Conservation (phyloP, 2,329 filamentous ascomycete species). For the Dichotomopilus funicola region DNA sequence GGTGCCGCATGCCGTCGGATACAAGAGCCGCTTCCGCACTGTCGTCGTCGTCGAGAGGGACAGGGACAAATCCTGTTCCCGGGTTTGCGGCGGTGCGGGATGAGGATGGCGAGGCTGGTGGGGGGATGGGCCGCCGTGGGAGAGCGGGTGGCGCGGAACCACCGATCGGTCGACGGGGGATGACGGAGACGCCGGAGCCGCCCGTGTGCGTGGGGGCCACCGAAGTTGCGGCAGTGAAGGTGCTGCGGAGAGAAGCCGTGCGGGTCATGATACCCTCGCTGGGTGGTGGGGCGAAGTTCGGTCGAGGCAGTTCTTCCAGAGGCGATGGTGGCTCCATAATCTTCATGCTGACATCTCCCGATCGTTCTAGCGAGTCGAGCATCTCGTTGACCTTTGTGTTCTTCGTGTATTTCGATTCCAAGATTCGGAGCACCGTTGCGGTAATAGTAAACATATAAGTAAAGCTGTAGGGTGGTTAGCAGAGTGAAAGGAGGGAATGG, state of each 20-base stretch:
- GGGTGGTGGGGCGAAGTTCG: constrained; percentile 5
- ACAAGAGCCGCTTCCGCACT: constrained; percentile 15
- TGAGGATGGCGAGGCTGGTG: background rate
- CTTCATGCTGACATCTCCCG: constrained; percentile 24
- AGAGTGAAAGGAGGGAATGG: background rate
- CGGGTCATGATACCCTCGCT: constrained; percentile 26
- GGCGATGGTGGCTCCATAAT: constrained; percentile 11
- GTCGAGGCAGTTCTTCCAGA: constrained; percentile 2
- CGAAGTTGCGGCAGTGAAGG: constrained; percentile 14
- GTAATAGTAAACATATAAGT: constrained; percentile 19
- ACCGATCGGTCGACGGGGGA: constrained; percentile 17
- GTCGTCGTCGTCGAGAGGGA: constrained; percentile 18
- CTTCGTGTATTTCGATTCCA: constrained; percentile 26
- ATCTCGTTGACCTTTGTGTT: constrained; percentile 23
- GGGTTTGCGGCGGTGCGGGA: background rate
- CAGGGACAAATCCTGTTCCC: background rate
- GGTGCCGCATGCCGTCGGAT: constrained; percentile 20
- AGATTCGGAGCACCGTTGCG: constrained; percentile 22
- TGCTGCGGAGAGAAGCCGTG: constrained; percentile 24
- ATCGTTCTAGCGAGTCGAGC: constrained; percentile 23
- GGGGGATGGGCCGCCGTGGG: background rate
- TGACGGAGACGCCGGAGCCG: background rate
- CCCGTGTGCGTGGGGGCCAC: constrained; percentile 10
- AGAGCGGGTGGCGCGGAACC: background rate
- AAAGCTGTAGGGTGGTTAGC: constrained; percentile 9